phyloP scores from a whole-genome alignment of 371 early-diverging fungal species.

The Rhizomucor pusillus region DNA sequence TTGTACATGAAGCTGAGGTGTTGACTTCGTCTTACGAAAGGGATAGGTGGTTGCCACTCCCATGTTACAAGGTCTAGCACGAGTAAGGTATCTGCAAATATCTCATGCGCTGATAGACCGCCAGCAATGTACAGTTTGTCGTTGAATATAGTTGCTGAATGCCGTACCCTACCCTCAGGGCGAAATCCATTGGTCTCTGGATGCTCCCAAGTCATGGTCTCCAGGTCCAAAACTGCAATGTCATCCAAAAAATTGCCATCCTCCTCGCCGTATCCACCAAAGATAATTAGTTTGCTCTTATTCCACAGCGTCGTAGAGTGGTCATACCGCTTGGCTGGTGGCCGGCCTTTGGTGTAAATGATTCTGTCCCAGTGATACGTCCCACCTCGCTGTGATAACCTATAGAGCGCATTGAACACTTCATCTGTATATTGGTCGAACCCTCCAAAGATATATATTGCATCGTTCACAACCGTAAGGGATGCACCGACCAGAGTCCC shows the following conservation, averaged over 20 bases:
- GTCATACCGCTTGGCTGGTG: slow-evolving; percentile 65
- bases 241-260: slow-evolving; percentile 60
- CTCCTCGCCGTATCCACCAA: slow-evolving; percentile 69
- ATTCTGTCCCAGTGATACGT: slow-evolving; percentile 55
- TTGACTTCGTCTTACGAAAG: slow-evolving; percentile 56
- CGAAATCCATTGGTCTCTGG: slow-evolving; percentile 51
- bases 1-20: slow-evolving; percentile 61
- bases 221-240: slow-evolving; percentile 57
- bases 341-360: slow-evolving; percentile 58
- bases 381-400: slow-evolving; percentile 25
- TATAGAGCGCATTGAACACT: slow-evolving; percentile 64
- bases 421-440: slow-evolving; percentile 71
- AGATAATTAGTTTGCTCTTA: slow-evolving; percentile 61
- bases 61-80: slow-evolving; percentile 60
- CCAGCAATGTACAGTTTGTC: slow-evolving; percentile 68
- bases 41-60: slow-evolving; percentile 61
- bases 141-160: slow-evolving; percentile 66
- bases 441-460: slow-evolving; percentile 65
- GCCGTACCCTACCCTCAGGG: slow-evolving; percentile 59
- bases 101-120: slow-evolving; percentile 38
- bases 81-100: slow-evolving; percentile 51
- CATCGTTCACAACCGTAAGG: slow-evolving; percentile 46
- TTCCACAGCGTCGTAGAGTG: slow-evolving; percentile 67
- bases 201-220: slow-evolving; percentile 61
- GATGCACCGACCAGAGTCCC: slow-evolving; percentile 63